phyloP scores from a whole-genome alignment of 2,329 filamentous ascomycete genomes.

The Pseudogymnoascus sp. region DNA sequence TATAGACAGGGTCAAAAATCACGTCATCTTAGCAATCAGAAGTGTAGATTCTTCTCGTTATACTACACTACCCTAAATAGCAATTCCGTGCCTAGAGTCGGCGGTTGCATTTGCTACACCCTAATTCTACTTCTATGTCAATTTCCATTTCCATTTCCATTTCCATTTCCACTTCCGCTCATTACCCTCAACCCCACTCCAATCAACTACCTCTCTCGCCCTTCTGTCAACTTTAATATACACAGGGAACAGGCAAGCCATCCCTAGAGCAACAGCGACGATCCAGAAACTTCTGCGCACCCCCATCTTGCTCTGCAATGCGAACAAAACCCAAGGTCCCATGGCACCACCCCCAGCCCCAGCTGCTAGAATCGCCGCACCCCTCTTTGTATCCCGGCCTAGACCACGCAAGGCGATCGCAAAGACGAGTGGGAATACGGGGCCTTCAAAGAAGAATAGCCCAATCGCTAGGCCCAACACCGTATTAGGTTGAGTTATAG shows the following conservation, averaged over 20 bases:
- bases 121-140: too few relatives aligned
- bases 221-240: background rate
- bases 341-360: slow-evolving; percentile 19
- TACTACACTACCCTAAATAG: too few relatives aligned
- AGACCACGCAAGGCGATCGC: slow-evolving; percentile 69
- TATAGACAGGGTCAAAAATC: too few relatives aligned
- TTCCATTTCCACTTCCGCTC: background rate
- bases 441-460: slow-evolving; percentile 69
- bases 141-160: background rate
- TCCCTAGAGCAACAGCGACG: background rate
- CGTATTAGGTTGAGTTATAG: slow-evolving; percentile 31
- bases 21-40: too few relatives aligned
- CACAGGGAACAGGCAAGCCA: background rate
- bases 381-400: slow-evolving; percentile 67
- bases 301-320: background rate
- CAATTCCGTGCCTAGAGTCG: too few relatives aligned
- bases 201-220: background rate
- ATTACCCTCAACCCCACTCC: background rate
- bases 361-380: slow-evolving; percentile 40
- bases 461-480: slow-evolving; percentile 53
- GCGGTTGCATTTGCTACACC: too few relatives aligned
- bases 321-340: slow-evolving; percentile 23
- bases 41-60: too few relatives aligned
- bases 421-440: slow-evolving; percentile 74
- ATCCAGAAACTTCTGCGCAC: background rate